These are phyloP conservation scores for Kurtzmaniella natalensis DNA, from an alignment of 1,139 yeast genomes.

Conservation along the genomic window DNA sequence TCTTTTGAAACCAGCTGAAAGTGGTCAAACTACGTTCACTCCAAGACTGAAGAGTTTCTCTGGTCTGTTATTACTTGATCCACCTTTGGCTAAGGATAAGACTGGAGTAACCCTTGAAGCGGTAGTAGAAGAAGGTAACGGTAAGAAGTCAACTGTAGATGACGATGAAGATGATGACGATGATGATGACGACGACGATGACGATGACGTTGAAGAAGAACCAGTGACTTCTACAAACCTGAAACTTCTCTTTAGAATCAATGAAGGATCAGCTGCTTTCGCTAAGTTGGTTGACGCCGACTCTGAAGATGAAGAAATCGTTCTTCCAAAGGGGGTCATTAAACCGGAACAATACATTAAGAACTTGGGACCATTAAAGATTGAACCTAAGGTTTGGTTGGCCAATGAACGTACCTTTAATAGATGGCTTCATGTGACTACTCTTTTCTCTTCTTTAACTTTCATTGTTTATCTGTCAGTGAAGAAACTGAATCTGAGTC, in stretches of 20 bases:
- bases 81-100: conserved; percentile 12
- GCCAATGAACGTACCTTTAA: conserved; percentile 97
- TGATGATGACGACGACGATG: conserved; percentile 39
- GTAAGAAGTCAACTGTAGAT: neutral
- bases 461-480: conserved; percentile 83
- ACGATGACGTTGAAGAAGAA: conserved; percentile 18
- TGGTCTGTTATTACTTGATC: conserved; percentile 26
- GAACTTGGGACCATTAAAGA: conserved; percentile 86
- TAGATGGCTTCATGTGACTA: conserved; percentile 93
- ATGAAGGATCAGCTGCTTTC: conserved; percentile 27
- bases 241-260: conserved; percentile 13
- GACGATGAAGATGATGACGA: conserved; percentile 2
- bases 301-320: conserved; percentile 81
- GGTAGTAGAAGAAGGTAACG: conserved; percentile 2
- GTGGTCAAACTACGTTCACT: conserved; percentile 17
- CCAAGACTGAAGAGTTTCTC: conserved; percentile 41
- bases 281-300: conserved; percentile 57
- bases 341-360: conserved; percentile 77
- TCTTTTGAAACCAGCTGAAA: conserved; percentile 34
- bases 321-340: conserved; percentile 82
- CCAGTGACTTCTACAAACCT: conserved; percentile 3
- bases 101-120: conserved; percentile 7
- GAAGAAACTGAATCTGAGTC: conserved; percentile 52
- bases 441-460: conserved; percentile 80
- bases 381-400: conserved; percentile 97